These are phyloP conservation scores for Termitomyces sp. DNA, from an alignment of 768 basidiomycete genomes.

Conservation along the genomic window DNA sequence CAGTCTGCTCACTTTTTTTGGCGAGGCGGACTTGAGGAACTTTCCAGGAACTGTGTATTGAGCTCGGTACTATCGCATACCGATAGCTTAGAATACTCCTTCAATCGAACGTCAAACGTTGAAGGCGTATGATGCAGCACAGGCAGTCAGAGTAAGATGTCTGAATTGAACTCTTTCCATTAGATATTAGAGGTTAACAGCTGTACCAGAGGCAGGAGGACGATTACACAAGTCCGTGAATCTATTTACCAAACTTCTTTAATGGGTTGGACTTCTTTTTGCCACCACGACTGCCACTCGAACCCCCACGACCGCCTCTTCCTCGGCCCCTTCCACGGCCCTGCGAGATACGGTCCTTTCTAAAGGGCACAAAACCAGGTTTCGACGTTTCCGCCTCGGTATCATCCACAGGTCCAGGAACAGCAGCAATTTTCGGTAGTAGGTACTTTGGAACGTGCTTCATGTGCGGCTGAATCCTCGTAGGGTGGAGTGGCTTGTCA, in stretches of 20 bases:
- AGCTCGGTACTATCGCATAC: too few species aligned
- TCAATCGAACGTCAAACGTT: too few species aligned
- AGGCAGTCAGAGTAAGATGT: too few species aligned
- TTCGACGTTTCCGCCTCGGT: constrained; percentile 21
- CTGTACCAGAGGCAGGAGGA: neutral
- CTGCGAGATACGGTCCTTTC: constrained; percentile 39
- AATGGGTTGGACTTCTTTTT: constrained; percentile 80
- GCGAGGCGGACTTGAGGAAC: too few species aligned
- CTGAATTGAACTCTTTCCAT: neutral
- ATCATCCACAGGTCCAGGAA: constrained; percentile 31
- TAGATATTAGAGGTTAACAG: too few species aligned
- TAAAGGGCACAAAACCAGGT: constrained; percentile 69
- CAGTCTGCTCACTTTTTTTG: too few species aligned
- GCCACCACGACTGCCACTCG: constrained; percentile 44
- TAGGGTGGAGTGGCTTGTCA: constrained; percentile 90
- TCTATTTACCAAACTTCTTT: constrained; percentile 59
- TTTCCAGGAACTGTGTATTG: too few species aligned
- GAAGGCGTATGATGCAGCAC: too few species aligned
- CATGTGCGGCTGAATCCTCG: constrained; percentile 88
- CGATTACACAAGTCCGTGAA: neutral
- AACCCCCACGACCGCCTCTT: constrained; percentile 47
- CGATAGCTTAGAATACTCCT: too few species aligned
- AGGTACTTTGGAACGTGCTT: constrained; percentile 94
- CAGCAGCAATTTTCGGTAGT: constrained; percentile 72
- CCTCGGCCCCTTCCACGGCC: constrained; percentile 53